A percentile compares a stretch with the other conserved stretches of the same genome.
phyloP scores from a whole-genome alignment of 805 yeast genomes.

The Candida maris region DNA sequence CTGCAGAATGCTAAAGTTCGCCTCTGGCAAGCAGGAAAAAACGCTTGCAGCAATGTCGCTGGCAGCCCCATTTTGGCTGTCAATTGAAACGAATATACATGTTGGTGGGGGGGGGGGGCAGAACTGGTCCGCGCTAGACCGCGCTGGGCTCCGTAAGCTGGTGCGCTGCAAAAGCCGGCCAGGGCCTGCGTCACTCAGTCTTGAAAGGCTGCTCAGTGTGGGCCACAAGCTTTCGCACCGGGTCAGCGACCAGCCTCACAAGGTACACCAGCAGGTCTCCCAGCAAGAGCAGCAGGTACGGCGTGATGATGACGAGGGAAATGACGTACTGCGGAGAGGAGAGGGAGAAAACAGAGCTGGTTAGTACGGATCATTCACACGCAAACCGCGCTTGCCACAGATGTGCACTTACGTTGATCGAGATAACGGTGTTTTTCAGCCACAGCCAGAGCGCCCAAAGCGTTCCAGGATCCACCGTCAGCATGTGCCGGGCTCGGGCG shows the following conservation, averaged over 20 bases:
- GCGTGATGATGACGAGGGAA: slow-evolving; percentile 21
- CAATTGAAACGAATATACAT: no score
- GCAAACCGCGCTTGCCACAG: no score
- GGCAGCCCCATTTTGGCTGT: no score
- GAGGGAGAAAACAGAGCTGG: not conserved
- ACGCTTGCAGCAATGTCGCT: no score
- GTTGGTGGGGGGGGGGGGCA: no score
- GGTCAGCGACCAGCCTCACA: slow-evolving; percentile 16
- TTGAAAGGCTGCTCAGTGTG: not conserved
- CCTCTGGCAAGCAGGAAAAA: no score
- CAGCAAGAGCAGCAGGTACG: slow-evolving; percentile 21
- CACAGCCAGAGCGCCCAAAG: slow-evolving; percentile 3
- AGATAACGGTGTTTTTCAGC: slow-evolving; percentile 20
- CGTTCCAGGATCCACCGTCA: slow-evolving; percentile 8
- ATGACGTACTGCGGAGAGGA: slow-evolving; percentile 13
- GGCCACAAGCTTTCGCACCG: slow-evolving; percentile 1
- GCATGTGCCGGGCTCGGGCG: no score
- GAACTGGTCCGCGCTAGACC: no score
- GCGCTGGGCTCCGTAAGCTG: no score
- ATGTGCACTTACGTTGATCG: slow-evolving; percentile 16
- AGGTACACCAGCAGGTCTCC: slow-evolving; percentile 24
- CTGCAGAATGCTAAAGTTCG: no score
- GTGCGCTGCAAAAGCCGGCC: no score
- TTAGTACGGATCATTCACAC: not conserved
- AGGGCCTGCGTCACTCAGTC: not conserved